These are phyloP conservation scores for Penicillium concentricum DNA, from an alignment of 2,329 filamentous ascomycete species.

Conservation along the genomic window DNA sequence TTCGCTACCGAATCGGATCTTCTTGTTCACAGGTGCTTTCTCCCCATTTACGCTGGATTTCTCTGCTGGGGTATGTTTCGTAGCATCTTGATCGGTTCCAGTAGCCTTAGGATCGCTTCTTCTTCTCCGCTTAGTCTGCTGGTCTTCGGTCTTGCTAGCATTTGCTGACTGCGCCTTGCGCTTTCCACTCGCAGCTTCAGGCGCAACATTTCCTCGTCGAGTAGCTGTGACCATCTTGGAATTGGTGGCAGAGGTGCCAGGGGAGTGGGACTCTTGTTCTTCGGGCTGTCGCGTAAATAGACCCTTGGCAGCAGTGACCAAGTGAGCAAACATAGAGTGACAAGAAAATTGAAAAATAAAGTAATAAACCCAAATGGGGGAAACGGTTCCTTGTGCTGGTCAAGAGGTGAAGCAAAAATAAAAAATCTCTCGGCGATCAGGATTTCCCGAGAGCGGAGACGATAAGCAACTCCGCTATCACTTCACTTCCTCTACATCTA, in stretches of 20 bases:
- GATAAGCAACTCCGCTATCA: slow-evolving; percentile 12
- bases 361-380: slow-evolving; percentile 3
- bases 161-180: slow-evolving; percentile 30
- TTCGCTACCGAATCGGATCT: slow-evolving; percentile 44
- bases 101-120: slow-evolving; percentile 25
- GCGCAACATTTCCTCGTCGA: slow-evolving; percentile 26
- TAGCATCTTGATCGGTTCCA: slow-evolving; percentile 14
- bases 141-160: slow-evolving; percentile 24
- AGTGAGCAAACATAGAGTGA: slow-evolving; percentile 42
- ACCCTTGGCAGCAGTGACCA: slow-evolving; percentile 45
- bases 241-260: slow-evolving; percentile 18
- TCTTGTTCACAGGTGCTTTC: slow-evolving; percentile 17
- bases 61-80: slow-evolving; percentile 9
- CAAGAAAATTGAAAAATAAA: slow-evolving; percentile 3
- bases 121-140: slow-evolving; percentile 38
- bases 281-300: slow-evolving; percentile 36
- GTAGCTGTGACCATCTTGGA: slow-evolving; percentile 39
- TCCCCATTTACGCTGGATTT: slow-evolving; percentile 14
- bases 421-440: slow-evolving; percentile 26
- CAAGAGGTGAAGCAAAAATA: slow-evolving; percentile 17
- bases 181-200: slow-evolving; percentile 30
- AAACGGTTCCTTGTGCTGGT: slow-evolving; percentile 2
- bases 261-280: slow-evolving; percentile 12
- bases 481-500: neutral
- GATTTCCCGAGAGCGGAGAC: slow-evolving; percentile 24